Conservation (phyloP, 768 basidiomycete genomes). For the Pleurotus tuoliensis region DNA sequence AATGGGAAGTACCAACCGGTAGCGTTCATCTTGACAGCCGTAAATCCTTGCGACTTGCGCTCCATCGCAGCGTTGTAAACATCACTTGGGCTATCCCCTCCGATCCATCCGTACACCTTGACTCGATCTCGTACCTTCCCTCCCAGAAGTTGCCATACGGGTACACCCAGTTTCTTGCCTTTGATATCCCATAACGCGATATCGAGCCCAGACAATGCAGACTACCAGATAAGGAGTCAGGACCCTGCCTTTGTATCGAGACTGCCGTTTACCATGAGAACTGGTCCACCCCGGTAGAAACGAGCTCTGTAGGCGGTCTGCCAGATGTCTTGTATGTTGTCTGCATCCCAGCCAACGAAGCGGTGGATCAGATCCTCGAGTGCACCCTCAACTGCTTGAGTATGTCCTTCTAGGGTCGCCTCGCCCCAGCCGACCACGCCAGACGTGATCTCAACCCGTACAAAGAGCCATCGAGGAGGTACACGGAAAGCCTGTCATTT, state of each 20-base stretch:
- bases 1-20: constrained; percentile 33
- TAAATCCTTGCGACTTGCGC: constrained; percentile 61
- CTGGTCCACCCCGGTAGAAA: constrained; percentile 71
- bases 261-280: constrained; percentile 51
- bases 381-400: constrained; percentile 71
- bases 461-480: constrained; percentile 72
- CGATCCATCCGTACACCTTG: constrained; percentile 59
- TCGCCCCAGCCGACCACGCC: constrained; percentile 75
- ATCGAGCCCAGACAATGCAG: constrained; percentile 56
- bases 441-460: constrained; percentile 60
- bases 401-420: constrained; percentile 68
- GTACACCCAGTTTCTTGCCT: constrained; percentile 69
- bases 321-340: constrained; percentile 72
- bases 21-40: constrained; percentile 72
- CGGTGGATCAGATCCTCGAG: constrained; percentile 53
- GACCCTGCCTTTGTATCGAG: background rate
- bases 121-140: constrained; percentile 62
- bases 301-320: constrained; percentile 47
- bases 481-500: constrained; percentile 54
- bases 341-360: constrained; percentile 58
- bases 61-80: constrained; percentile 47
- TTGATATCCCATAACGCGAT: constrained; percentile 79
- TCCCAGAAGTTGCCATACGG: constrained; percentile 63
- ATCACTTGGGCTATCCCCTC: constrained; percentile 51
- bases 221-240: constrained; percentile 23